Conservation (phyloP, 805 yeast species). For the Diddensiella caesifluorescens region DNA sequence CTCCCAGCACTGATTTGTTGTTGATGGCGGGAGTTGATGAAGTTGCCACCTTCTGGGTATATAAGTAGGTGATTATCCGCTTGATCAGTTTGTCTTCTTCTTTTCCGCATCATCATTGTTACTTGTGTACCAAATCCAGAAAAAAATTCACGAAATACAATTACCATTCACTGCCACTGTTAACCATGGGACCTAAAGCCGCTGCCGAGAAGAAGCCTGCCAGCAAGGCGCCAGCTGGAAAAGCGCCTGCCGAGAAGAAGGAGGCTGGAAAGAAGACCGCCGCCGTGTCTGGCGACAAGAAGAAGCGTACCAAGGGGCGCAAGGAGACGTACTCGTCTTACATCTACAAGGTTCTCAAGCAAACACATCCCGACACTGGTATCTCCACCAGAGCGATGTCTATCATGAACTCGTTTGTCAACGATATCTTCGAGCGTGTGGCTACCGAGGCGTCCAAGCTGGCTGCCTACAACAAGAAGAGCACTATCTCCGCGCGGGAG, state of each 20-base stretch:
- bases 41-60: constrained; percentile 4
- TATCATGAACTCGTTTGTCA: constrained; percentile 96
- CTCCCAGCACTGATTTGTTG: too few relatives aligned
- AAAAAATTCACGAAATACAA: constrained; percentile 25
- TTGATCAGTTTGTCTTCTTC: constrained; percentile 11
- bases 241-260: constrained; percentile 96
- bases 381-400: constrained; percentile 98
- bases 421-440: constrained; percentile 96
- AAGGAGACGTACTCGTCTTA: constrained; percentile 97
- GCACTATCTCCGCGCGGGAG: constrained; percentile 97
- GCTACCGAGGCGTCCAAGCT: constrained; percentile 97
- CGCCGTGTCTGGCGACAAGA: constrained; percentile 66
- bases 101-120: constrained; percentile 23
- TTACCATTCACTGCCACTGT: constrained; percentile 8
- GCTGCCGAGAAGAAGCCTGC: constrained; percentile 61
- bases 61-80: constrained; percentile 1
- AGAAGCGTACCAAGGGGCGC: constrained; percentile 93
- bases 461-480: constrained; percentile 98
- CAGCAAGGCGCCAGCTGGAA: constrained; percentile 68
- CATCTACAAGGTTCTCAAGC: constrained; percentile 97
- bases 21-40: too few relatives aligned
- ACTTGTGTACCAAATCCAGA: constrained; percentile 22
- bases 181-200: constrained; percentile 38
- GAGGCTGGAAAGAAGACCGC: constrained; percentile 86
- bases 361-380: constrained; percentile 99